Evolutionary conservation across 139 green algal genomes (phyloP).

Genomic region (Chlamydomonas schloesseri): DNA sequence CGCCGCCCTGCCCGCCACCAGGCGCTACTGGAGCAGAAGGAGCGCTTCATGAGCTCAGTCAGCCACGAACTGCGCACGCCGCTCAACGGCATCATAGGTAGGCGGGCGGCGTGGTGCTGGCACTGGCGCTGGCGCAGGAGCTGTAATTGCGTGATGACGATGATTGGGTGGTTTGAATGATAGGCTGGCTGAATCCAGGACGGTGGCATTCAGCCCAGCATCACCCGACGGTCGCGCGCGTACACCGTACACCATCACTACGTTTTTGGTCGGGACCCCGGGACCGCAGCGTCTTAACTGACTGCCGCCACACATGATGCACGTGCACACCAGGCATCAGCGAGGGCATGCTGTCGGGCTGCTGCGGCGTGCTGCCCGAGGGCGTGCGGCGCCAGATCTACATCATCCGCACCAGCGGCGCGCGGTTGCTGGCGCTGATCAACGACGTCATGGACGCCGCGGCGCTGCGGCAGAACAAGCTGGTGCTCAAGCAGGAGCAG

Average conservation of each 20-base stretch:
- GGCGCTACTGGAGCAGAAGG: constrained; percentile 77
- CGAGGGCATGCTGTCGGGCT: constrained; percentile 63
- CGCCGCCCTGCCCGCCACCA: too few species aligned
- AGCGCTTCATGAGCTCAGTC: constrained; percentile 73
- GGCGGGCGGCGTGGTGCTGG: too few species aligned
- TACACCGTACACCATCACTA: too few species aligned
- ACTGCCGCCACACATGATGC: too few species aligned
- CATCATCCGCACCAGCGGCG: constrained; percentile 63
- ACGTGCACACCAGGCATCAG: constrained; percentile 65
- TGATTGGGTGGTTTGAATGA: too few species aligned
- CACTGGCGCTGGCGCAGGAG: too few species aligned
- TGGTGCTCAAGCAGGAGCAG: constrained; percentile 65
- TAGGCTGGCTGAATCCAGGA: too few species aligned
- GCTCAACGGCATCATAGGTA: constrained; percentile 78
- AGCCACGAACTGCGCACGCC: constrained; percentile 76
- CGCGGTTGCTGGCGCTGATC: constrained; percentile 64
- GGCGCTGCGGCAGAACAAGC: constrained; percentile 61
- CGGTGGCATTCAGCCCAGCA: too few species aligned
- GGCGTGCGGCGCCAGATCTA: constrained; percentile 58
- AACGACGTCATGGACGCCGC: constrained; percentile 70
- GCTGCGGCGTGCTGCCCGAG: constrained; percentile 61
- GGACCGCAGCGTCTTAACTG: too few species aligned
- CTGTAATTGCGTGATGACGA: too few species aligned
- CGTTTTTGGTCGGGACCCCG: too few species aligned
- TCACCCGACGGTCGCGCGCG: too few species aligned